A percentile compares a stretch with the other conserved stretches of the same genome.
These are phyloP conservation scores for Diaporthe sp. DNA, from an alignment of 2,329 filamentous ascomycete genomes.

Conservation along the genomic window DNA sequence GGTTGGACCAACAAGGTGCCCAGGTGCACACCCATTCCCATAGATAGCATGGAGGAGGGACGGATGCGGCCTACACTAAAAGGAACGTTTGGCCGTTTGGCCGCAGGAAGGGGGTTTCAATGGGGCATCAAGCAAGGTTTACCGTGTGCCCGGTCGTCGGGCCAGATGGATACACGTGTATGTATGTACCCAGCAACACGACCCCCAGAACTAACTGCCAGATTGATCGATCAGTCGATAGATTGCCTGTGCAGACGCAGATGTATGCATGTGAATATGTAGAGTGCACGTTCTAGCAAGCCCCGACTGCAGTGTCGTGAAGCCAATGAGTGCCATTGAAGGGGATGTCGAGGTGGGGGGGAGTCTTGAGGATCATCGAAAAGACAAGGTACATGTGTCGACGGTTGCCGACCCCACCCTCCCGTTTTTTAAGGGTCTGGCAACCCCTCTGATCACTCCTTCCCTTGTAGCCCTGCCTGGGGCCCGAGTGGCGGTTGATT, in stretches of 20 bases:
- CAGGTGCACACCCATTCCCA: neutral
- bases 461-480: neutral
- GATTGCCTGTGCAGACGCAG: slow-evolving; percentile 6
- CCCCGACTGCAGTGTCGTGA: neutral
- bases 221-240: neutral
- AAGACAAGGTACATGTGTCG: neutral
- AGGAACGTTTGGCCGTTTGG: slow-evolving; percentile 11
- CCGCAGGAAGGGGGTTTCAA: neutral
- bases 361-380: neutral
- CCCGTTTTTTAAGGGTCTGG: slow-evolving; percentile 23
- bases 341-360: neutral
- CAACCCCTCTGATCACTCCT: slow-evolving; percentile 20
- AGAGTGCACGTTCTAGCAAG: neutral
- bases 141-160: slow-evolving; percentile 20
- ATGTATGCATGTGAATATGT: neutral
- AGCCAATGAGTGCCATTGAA: neutral
- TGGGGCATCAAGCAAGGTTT: neutral
- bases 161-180: neutral
- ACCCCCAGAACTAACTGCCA: neutral
- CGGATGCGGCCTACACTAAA: slow-evolving; percentile 5
- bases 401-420: slow-evolving; percentile 15
- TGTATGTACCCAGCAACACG: neutral
- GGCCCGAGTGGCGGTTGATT: neutral
- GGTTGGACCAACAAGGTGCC: slow-evolving; percentile 4
- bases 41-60: slow-evolving; percentile 8